Evolutionary conservation across 1,284 basidiomycete genomes (phyloP).

Genomic region (Garcileccinum viscosum): DNA sequence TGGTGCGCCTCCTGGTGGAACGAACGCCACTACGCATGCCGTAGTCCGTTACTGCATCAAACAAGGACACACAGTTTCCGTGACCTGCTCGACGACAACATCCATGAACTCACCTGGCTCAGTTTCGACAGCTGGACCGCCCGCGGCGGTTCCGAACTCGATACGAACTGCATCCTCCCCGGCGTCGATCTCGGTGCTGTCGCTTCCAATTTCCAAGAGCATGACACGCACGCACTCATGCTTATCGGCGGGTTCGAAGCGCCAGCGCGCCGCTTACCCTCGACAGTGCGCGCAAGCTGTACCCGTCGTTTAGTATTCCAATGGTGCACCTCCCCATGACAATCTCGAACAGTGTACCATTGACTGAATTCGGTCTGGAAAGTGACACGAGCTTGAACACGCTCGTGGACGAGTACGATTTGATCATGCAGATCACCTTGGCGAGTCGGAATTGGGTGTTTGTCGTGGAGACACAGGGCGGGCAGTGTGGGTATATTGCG

Average conservation of each 20-base stretch:
- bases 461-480: constrained; percentile 97
- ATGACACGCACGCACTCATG: constrained; percentile 82
- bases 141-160: no score
- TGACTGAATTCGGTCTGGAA: constrained; percentile 95
- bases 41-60: no score
- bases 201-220: constrained; percentile 89
- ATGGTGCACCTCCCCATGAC: constrained; percentile 94
- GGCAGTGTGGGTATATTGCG: constrained; percentile 96
- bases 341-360: constrained; percentile 96
- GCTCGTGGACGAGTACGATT: constrained; percentile 94
- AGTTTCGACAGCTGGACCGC: no score
- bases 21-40: no score
- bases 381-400: constrained; percentile 97
- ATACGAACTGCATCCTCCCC: no score
- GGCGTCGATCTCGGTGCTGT: no score
- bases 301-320: constrained; percentile 92
- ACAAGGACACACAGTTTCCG: no score
- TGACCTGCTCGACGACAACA: no score
- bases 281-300: constrained; percentile 80
- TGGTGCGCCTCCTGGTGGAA: no score
- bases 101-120: no score
- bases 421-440: no score
- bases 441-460: constrained; percentile 96
- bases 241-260: constrained; percentile 98
- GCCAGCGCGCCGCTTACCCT: constrained; percentile 79